These are phyloP conservation scores for Podila clonocystis DNA, from an alignment of 192 early-diverging fungal genomes.

Conservation along the genomic window DNA sequence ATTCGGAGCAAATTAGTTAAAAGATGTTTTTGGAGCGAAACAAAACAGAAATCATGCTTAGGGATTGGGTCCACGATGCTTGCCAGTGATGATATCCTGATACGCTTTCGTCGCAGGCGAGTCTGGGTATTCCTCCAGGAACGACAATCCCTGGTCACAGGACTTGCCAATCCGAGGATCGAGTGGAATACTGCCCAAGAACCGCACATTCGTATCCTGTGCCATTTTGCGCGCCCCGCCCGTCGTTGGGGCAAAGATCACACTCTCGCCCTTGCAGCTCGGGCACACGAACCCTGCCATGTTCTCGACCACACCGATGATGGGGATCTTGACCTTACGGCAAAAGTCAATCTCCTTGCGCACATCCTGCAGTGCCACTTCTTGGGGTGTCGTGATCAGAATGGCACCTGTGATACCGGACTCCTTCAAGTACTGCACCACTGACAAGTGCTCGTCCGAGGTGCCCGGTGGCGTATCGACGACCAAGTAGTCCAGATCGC, in stretches of 20 bases:
- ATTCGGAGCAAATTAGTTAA: neutral
- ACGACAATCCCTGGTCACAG: conserved; percentile 91
- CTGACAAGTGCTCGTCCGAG: conserved; percentile 95
- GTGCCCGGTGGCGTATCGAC: conserved; percentile 98
- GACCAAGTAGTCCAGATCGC: conserved; percentile 87
- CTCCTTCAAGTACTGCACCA: conserved; percentile 80
- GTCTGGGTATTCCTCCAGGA: conserved; percentile 88
- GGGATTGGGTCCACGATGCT: neutral
- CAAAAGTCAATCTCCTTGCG: conserved; percentile 99
- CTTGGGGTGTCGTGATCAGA: conserved; percentile 95
- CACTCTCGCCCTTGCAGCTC: conserved; percentile 78
- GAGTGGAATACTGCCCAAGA: conserved; percentile 79
- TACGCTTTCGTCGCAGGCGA: conserved; percentile 85
- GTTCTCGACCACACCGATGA: conserved; percentile 96
- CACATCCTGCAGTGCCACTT: conserved; percentile 89
- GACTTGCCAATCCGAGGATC: conserved; percentile 81
- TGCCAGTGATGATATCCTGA: conserved; percentile 69
- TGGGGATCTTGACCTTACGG: conserved; percentile 84
- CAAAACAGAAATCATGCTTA: neutral
- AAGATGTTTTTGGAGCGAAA: neutral
- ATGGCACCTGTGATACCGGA: conserved; percentile 88
- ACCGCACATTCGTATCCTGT: conserved; percentile 66
- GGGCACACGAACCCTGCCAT: conserved; percentile 99
- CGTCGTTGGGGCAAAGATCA: conserved; percentile 81
- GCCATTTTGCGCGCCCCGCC: conserved; percentile 78